A percentile compares a stretch with the other conserved stretches of the same genome.
Conservation (phyloP, 2,329 filamentous ascomycete species). For the Drechslera avenae region DNA sequence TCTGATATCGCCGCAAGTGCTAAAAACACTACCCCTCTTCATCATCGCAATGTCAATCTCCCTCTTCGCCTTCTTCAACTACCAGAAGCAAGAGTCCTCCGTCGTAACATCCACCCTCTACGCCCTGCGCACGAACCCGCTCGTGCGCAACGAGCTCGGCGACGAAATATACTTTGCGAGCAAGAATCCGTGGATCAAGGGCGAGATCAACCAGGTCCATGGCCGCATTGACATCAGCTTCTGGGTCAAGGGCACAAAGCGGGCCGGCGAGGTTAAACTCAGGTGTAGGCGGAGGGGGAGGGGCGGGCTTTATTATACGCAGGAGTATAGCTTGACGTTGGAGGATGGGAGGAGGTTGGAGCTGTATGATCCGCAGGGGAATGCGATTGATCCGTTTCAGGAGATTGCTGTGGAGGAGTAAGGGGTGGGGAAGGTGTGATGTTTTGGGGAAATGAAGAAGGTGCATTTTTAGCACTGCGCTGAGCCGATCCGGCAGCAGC, state of each 20-base stretch:
- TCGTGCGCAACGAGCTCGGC: slow-evolving; percentile 78
- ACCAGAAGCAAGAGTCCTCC: slow-evolving; percentile 90
- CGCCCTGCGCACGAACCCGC: slow-evolving; percentile 78
- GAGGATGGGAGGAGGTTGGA: slow-evolving; percentile 71
- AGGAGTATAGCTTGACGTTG: slow-evolving; percentile 84
- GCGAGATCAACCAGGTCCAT: slow-evolving; percentile 89
- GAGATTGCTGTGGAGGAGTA: slow-evolving; percentile 35
- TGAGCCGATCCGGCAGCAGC: neutral
- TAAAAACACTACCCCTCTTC: slow-evolving; percentile 80
- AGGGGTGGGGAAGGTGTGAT: neutral
- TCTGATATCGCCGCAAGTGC: slow-evolving; percentile 39
- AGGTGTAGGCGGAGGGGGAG: slow-evolving; percentile 72
- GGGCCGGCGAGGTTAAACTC: slow-evolving; percentile 77
- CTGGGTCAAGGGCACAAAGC: slow-evolving; percentile 78
- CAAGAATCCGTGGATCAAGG: slow-evolving; percentile 56
- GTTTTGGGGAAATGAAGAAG: neutral
- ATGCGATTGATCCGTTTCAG: slow-evolving; percentile 66
- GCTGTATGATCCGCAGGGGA: slow-evolving; percentile 68
- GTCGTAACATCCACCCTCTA: slow-evolving; percentile 86
- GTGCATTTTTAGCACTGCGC: neutral
- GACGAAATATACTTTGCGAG: slow-evolving; percentile 64
- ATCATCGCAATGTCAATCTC: slow-evolving; percentile 70
- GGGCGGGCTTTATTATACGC: slow-evolving; percentile 79
- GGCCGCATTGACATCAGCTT: slow-evolving; percentile 88
- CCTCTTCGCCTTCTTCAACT: slow-evolving; percentile 94